Conservation (phyloP, 2,329 filamentous ascomycete genomes). For the Aureobasidium sp. region DNA sequence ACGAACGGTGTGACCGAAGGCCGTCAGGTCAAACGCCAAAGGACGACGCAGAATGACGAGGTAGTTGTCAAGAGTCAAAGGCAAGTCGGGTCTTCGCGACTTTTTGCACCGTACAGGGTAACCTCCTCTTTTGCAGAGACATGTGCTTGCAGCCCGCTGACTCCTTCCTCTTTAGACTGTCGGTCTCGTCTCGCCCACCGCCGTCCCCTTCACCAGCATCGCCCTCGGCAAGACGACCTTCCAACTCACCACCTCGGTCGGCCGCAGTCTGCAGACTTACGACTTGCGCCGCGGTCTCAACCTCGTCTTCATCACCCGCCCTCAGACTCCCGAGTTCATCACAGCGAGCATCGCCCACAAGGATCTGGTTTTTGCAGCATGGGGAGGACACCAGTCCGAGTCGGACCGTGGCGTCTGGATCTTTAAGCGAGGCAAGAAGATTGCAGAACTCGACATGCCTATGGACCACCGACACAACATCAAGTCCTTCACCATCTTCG, state of each 20-base stretch:
- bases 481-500: constrained; percentile 71
- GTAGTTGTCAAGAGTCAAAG: constrained; percentile 20
- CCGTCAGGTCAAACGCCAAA: constrained; percentile 70
- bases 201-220: constrained; percentile 80
- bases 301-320: constrained; percentile 85
- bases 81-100: constrained; percentile 49
- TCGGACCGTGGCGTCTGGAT: constrained; percentile 70
- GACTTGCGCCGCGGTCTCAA: constrained; percentile 84
- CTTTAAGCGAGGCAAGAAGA: constrained; percentile 82
- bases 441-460: constrained; percentile 65
- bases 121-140: neutral
- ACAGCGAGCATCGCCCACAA: constrained; percentile 86
- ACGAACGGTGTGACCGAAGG: constrained; percentile 5
- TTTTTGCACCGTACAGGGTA: constrained; percentile 92
- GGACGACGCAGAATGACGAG: constrained; percentile 36
- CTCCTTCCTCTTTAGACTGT: constrained; percentile 57
- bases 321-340: constrained; percentile 77
- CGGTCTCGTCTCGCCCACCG: constrained; percentile 83
- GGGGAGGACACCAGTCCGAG: constrained; percentile 55
- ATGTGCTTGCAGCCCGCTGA: neutral
- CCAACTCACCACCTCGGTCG: constrained; percentile 93
- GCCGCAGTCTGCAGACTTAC: constrained; percentile 86
- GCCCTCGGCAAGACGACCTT: constrained; percentile 91
- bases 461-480: constrained; percentile 60
- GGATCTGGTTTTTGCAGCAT: constrained; percentile 79